Conservation (phyloP, 2,329 filamentous ascomycete species). For the Fusarium brevicatenulatum region DNA sequence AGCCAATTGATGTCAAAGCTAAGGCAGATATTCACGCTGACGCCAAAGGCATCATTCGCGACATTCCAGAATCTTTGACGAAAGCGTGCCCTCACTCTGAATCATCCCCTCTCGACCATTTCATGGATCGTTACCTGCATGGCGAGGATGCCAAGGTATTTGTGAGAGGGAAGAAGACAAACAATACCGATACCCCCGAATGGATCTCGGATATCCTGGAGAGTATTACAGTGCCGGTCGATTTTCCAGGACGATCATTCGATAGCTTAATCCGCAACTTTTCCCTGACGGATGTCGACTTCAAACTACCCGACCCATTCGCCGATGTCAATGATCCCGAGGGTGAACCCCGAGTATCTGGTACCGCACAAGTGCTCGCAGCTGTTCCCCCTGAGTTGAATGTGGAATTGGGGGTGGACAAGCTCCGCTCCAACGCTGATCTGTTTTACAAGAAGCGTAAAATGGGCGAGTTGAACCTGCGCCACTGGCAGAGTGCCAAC, state of each 20-base stretch:
- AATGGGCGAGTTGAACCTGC: conserved; percentile 82
- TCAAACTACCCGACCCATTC: conserved; percentile 82
- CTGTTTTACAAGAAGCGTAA: conserved; percentile 82
- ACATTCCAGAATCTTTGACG: conserved; percentile 79
- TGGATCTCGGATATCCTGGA: conserved; percentile 87
- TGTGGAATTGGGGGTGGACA: conserved; percentile 80
- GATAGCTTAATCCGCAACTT: conserved; percentile 90
- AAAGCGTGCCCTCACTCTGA: conserved; percentile 78
- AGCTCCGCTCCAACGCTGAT: conserved; percentile 79
- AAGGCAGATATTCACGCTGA: conserved; percentile 73
- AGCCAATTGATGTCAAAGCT: conserved; percentile 73
- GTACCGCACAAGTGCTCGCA: conserved; percentile 82
- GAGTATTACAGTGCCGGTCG: conserved; percentile 84
- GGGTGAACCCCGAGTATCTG: conserved; percentile 81
- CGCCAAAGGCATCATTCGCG: conserved; percentile 75
- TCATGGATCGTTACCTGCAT: conserved; percentile 84
- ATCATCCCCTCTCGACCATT: conserved; percentile 83
- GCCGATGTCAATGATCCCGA: conserved; percentile 79
- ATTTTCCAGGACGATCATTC: conserved; percentile 83
- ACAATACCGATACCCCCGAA: conserved; percentile 73
- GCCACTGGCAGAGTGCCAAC: conserved; percentile 85
- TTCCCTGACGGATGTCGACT: conserved; percentile 84
- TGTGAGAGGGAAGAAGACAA: conserved; percentile 79
- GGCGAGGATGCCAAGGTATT: conserved; percentile 83
- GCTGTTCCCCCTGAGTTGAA: conserved; percentile 87